Evolutionary conservation across 202 grass and related monocot species (phyloP).

Genomic region (Schoenoplectus triqueter): DNA sequence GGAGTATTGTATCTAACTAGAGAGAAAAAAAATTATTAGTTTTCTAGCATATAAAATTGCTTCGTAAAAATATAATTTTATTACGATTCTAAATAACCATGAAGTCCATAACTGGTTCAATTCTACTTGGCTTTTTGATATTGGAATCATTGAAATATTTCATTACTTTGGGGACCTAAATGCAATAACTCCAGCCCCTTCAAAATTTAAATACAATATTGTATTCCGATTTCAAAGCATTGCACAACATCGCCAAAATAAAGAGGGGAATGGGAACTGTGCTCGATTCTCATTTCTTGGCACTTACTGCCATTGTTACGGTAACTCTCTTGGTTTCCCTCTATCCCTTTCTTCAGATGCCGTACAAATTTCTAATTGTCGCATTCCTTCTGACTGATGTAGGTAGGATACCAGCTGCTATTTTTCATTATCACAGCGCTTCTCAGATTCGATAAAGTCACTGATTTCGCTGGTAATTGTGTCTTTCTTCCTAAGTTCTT

Average conservation of each 20-base stretch:
- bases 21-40: too few species aligned
- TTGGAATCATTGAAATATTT: neutral
- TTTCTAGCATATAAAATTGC: too few species aligned
- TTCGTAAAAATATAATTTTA: too few species aligned
- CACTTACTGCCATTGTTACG: slow-evolving; percentile 90
- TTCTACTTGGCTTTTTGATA: too few species aligned
- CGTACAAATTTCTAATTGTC: slow-evolving; percentile 6
- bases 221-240: neutral
- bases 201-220: neutral
- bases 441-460: slow-evolving; percentile 88
- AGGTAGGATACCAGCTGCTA: slow-evolving; percentile 89
- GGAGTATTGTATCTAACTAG: too few species aligned
- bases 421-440: slow-evolving; percentile 96
- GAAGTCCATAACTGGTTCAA: neutral
- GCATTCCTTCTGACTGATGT: slow-evolving; percentile 30
- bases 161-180: neutral
- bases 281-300: slow-evolving; percentile 89
- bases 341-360: neutral
- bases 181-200: neutral
- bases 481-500: neutral
- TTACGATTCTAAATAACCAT: too few species aligned
- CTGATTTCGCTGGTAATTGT: slow-evolving; percentile 88
- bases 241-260: neutral
- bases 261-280: slow-evolving; percentile 69
- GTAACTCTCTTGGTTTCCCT: slow-evolving; percentile 41